Percentiles rank a stretch among this genome's conserved stretches.
These are phyloP conservation scores for Plantago elongata DNA, from an alignment of 257 asterid genomes.

Conservation along the genomic window DNA sequence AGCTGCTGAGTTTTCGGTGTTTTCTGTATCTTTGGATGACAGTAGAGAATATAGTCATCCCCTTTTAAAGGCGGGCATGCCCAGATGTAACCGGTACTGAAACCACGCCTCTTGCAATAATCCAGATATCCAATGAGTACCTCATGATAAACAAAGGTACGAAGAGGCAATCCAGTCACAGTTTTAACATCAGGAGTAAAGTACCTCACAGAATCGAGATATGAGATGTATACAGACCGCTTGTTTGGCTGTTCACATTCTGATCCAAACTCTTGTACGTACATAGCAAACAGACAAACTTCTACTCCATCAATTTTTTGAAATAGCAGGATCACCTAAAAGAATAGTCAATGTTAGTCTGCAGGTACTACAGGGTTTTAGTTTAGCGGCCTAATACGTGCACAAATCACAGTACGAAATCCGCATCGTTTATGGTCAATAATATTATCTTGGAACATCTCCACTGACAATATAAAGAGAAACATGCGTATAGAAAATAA, in stretches of 20 bases:
- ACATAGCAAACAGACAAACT: conserved; percentile 71
- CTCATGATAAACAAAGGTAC: conserved; percentile 74
- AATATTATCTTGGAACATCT: not conserved
- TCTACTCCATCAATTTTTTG: conserved; percentile 75
- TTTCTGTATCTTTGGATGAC: conserved; percentile 74
- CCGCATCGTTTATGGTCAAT: not conserved
- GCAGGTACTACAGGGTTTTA: too few species aligned
- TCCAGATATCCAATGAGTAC: conserved; percentile 80
- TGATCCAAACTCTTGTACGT: conserved; percentile 75
- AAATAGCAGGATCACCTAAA: conserved; percentile 63
- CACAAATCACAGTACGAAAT: not conserved
- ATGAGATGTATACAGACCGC: conserved; percentile 62
- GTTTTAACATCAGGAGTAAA: conserved; percentile 59
- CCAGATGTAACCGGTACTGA: conserved; percentile 66
- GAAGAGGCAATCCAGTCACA: conserved; percentile 58
- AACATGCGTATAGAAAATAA: conserved; percentile 9
- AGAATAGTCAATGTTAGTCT: conserved; percentile 22
- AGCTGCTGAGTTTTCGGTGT: conserved; percentile 55
- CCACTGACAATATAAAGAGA: conserved; percentile 11
- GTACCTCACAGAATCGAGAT: conserved; percentile 73
- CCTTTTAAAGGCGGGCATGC: conserved; percentile 75
- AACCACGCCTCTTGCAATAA: conserved; percentile 73
- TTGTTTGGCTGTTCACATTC: conserved; percentile 69
- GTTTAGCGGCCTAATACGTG: too few species aligned
- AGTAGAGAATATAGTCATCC: conserved; percentile 69